Evolutionary conservation across 2,329 filamentous ascomycete genomes (phyloP), one percentile per base, ranked within the genome.

Genomic region (Colletotrichum eremochloae): DNA sequence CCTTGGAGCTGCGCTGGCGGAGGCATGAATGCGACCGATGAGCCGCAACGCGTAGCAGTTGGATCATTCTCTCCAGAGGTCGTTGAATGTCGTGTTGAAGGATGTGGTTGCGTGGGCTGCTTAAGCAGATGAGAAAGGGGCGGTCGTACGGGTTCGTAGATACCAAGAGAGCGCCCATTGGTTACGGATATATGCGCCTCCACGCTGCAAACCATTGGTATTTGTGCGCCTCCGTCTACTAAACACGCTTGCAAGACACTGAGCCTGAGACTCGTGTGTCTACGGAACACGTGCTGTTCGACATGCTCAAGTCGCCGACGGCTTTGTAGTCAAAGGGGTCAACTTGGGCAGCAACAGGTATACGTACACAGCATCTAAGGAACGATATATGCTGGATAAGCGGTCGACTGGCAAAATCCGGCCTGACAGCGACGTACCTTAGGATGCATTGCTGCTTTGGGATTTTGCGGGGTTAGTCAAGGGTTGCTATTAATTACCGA

Each of bases 401-500:
- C 46, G 60, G 60, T 50, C 57, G 66, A 48, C 46, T 44, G 33
- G 36, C 36, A 42, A n/a, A 61, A 14, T 50, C 52, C 3, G 7
- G 12, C 8, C 40, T 46, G 31, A 48, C 46, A 61, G 57, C 29
- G 15, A 44, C 5, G 9, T 18, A 60, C 55, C 18, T 38, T 38
- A 40, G n/a, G 29, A 38, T 29, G n/a, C 42, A 50, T 46, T 64
- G 38, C 44, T 44, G 12, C 46, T 42, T 20, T 53, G 33, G 61
- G 18, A 40, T 55, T 29, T 58, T 68, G 64, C 58, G 53, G 69
- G 69, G 58, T 12, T 29, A 14, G 24, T 36, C 24, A 4, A 48
- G 52, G 44, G 53, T 61, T 24, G 52, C 29, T 29, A 44, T 58
- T 20, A 64, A 72, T 64, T 64, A 66, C 53, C 65, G 69, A 72